These are phyloP conservation scores for Penicillium polonicum DNA, from an alignment of 2,329 filamentous ascomycete species.

Conservation along the genomic window DNA sequence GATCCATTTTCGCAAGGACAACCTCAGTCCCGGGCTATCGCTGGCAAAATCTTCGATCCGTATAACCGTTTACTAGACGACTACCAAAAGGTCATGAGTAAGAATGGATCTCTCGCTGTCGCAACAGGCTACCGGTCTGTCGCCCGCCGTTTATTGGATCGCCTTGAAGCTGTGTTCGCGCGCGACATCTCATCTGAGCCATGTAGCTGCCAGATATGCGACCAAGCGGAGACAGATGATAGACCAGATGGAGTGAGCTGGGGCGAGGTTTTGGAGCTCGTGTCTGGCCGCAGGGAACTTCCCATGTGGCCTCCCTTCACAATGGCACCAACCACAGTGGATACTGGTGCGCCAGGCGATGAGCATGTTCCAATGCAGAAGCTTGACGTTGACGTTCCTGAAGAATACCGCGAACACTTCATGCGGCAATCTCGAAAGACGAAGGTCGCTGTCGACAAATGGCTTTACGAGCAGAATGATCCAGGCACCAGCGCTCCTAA, in stretches of 20 bases:
- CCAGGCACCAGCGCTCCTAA: slow-evolving; percentile 72
- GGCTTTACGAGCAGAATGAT: slow-evolving; percentile 79
- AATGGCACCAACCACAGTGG: slow-evolving; percentile 58
- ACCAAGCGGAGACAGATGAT: slow-evolving; percentile 59
- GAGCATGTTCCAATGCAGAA: slow-evolving; percentile 65
- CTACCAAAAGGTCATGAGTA: slow-evolving; percentile 76
- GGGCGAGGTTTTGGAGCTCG: slow-evolving; percentile 92
- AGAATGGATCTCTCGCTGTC: slow-evolving; percentile 86
- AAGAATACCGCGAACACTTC: slow-evolving; percentile 90
- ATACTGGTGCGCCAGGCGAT: slow-evolving; percentile 56
- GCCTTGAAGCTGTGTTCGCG: slow-evolving; percentile 90
- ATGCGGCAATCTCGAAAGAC: slow-evolving; percentile 90
- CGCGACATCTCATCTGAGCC: slow-evolving; percentile 82
- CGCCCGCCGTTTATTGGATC: slow-evolving; percentile 83
- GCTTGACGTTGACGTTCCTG: slow-evolving; percentile 89
- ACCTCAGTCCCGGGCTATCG: slow-evolving; percentile 65
- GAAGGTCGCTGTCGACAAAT: slow-evolving; percentile 83
- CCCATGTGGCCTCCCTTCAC: slow-evolving; percentile 88
- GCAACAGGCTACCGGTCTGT: slow-evolving; percentile 94
- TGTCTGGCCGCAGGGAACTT: slow-evolving; percentile 82
- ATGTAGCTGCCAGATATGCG: slow-evolving; percentile 85
- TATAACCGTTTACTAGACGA: slow-evolving; percentile 82
- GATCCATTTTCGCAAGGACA: slow-evolving; percentile 57
- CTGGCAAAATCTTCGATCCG: slow-evolving; percentile 74
- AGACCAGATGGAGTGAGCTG: slow-evolving; percentile 71